phyloP scores from a whole-genome alignment of 2,329 filamentous ascomycete species.

The Fusarium acutatum region DNA sequence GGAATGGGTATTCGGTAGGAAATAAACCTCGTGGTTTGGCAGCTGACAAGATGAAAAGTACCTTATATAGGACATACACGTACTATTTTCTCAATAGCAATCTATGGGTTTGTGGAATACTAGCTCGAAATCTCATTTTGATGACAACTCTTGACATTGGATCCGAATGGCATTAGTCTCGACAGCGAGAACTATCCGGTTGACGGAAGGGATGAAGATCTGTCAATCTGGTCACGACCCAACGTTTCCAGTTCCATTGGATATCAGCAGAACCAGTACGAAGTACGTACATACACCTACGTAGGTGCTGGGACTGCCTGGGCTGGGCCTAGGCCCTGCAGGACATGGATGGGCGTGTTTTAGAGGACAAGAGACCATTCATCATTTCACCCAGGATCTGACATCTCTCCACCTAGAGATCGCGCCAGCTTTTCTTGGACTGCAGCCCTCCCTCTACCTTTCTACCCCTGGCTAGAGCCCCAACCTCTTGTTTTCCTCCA shows the following conservation, averaged over 20 bases:
- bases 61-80: background rate
- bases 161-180: background rate
- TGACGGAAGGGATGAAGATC: background rate
- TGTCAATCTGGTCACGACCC: constrained; percentile 14
- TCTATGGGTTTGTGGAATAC: background rate
- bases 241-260: constrained; percentile 3
- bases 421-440: constrained; percentile 36
- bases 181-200: background rate
- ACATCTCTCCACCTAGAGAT: constrained; percentile 42
- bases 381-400: constrained; percentile 25
- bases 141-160: background rate
- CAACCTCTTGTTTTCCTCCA: constrained; percentile 13
- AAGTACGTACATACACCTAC: background rate
- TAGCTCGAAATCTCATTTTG: background rate
- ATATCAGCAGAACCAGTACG: background rate
- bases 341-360: constrained; percentile 11
- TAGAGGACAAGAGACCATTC: constrained; percentile 6
- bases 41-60: background rate
- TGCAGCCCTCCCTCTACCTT: background rate
- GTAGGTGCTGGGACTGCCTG: constrained; percentile 12
- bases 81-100: background rate
- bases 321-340: constrained; percentile 33
- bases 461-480: constrained; percentile 14
- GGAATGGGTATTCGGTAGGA: constrained; percentile 4
- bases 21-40: background rate